These are phyloP conservation scores for Paspalum notatum DNA, from an alignment of 176 grass and related monocot genomes.

Conservation along the genomic window DNA sequence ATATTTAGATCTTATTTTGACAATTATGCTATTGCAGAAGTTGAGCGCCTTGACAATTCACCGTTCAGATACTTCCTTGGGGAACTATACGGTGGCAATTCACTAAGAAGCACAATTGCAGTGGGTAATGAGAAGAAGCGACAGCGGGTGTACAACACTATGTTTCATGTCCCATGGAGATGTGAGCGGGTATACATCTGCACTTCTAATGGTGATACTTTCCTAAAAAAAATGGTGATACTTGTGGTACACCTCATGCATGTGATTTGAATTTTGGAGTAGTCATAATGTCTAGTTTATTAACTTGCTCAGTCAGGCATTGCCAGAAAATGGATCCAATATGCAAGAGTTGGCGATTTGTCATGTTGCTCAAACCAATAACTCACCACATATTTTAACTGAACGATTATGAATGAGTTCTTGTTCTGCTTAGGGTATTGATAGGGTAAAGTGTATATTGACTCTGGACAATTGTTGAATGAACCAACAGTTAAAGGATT, in stretches of 20 bases:
- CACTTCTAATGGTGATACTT: slow-evolving; percentile 28
- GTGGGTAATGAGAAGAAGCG: slow-evolving; percentile 98
- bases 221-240: no score
- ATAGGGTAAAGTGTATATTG: not conserved
- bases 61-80: slow-evolving; percentile 89
- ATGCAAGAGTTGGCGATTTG: not conserved
- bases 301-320: slow-evolving; percentile 24
- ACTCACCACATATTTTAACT: slow-evolving; percentile 2
- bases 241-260: not conserved
- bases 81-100: slow-evolving; percentile 86
- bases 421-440: slow-evolving; percentile 8
- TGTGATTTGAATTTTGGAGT: slow-evolving; percentile 17
- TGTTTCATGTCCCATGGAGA: slow-evolving; percentile 99
- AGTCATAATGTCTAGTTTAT: not conserved
- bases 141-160: slow-evolving; percentile 92
- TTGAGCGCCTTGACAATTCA: slow-evolving; percentile 60
- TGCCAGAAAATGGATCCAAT: not conserved
- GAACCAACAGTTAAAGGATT: not conserved
- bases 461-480: not conserved
- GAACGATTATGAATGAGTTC: not conserved
- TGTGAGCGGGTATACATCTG: slow-evolving; percentile 86
- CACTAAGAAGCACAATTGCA: slow-evolving; percentile 94
- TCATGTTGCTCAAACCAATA: slow-evolving; percentile 19
- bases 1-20: slow-evolving; percentile 25
- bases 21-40: slow-evolving; percentile 51